phyloP scores from a whole-genome alignment of 371 early-diverging fungal genomes.

The Saksenaea vasiformis region DNA sequence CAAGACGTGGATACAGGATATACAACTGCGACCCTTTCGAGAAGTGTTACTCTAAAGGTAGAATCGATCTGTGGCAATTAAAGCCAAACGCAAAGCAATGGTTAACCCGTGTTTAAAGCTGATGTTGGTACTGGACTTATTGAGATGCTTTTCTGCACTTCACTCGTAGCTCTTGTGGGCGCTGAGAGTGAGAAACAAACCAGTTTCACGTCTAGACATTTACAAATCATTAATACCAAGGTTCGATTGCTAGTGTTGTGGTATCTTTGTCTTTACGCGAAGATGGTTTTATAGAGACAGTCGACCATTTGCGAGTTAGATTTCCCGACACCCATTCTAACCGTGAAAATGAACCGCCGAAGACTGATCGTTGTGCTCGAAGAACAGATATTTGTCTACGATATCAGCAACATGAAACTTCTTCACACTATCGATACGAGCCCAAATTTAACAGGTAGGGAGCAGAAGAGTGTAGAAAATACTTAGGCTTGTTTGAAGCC shows the following conservation, averaged over 20 bases:
- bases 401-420: constrained; percentile 95
- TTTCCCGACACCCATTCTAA: constrained; percentile 87
- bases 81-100: neutral
- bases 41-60: constrained; percentile 83
- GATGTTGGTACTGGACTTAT: constrained; percentile 91
- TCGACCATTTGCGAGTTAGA: constrained; percentile 95
- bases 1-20: constrained; percentile 83
- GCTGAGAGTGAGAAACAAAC: constrained; percentile 80
- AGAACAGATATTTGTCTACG: constrained; percentile 87
- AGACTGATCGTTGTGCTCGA: constrained; percentile 91
- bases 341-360: constrained; percentile 93
- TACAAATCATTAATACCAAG: constrained; percentile 96
- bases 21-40: constrained; percentile 97
- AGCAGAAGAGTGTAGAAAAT: no score
- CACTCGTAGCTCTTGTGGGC: constrained; percentile 93
- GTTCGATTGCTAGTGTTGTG: constrained; percentile 34
- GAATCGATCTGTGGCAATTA: neutral
- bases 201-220: constrained; percentile 83
- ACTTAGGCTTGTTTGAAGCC: constrained; percentile 41
- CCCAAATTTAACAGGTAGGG: constrained; percentile 82
- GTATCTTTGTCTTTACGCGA: neutral
- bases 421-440: constrained; percentile 93
- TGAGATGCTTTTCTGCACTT: constrained; percentile 96
- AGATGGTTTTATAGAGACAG: constrained; percentile 65
- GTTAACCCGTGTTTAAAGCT: constrained; percentile 32